Evolutionary conservation across 768 basidiomycete species (phyloP).

Genomic region (Boletellus ananiceps): DNA sequence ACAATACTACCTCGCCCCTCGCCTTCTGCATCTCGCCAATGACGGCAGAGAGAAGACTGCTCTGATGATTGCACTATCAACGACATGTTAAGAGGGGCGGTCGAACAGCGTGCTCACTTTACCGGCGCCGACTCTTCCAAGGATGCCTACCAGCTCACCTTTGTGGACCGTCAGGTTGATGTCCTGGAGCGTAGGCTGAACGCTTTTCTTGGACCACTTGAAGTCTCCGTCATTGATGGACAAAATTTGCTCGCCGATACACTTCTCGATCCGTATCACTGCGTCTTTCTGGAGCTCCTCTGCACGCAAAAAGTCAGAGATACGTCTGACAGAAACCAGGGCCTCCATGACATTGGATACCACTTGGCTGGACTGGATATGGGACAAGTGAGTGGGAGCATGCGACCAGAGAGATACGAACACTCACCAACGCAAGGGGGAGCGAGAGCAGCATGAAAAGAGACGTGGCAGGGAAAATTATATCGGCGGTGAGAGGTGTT

Average conservation of each 20-base stretch:
- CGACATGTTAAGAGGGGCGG: neutral
- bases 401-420: constrained; percentile 6
- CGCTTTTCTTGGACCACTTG: constrained; percentile 58
- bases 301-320: constrained; percentile 69
- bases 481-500: constrained; percentile 76
- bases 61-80: constrained; percentile 34
- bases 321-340: constrained; percentile 73
- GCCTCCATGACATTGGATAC: constrained; percentile 84
- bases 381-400: neutral
- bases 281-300: constrained; percentile 81
- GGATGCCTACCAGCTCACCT: constrained; percentile 79
- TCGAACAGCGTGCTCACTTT: constrained; percentile 48
- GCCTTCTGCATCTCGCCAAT: constrained; percentile 81
- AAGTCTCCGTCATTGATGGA: constrained; percentile 63
- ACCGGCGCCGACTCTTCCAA: constrained; percentile 88
- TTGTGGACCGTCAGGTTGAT: constrained; percentile 73
- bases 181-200: constrained; percentile 64
- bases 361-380: constrained; percentile 57
- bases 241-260: no score
- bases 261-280: constrained; percentile 44
- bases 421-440: constrained; percentile 82
- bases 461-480: constrained; percentile 95
- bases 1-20: constrained; percentile 68
- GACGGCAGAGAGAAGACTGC: constrained; percentile 71
- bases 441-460: constrained; percentile 85